phyloP scores from a whole-genome alignment of 2,329 filamentous ascomycete species.

The Amphichorda felina region DNA sequence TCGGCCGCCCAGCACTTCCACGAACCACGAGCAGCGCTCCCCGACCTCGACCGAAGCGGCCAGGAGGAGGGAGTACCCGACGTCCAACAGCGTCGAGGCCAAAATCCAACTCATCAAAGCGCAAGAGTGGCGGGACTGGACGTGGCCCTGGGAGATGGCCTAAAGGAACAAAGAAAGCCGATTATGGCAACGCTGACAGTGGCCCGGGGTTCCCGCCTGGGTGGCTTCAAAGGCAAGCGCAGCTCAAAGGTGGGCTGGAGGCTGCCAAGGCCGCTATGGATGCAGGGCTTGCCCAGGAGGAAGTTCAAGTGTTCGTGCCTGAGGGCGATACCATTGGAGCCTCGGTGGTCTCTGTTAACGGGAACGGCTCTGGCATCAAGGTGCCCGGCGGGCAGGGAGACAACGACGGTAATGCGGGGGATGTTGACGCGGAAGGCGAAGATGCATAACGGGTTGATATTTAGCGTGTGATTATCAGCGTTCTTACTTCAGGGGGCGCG shows the following conservation, averaged over 20 bases:
- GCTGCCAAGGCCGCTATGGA: not conserved
- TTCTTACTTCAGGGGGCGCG: no score
- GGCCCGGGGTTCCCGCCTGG: conserved; percentile 51
- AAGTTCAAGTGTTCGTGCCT: conserved; percentile 17
- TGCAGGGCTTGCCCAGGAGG: conserved; percentile 13
- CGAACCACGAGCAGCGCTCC: conserved; percentile 9
- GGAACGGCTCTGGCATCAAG: not conserved
- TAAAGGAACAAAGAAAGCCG: conserved; percentile 56
- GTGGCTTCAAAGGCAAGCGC: conserved; percentile 27
- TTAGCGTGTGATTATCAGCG: no score
- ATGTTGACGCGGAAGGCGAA: conserved; percentile 22
- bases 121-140: conserved; percentile 50
- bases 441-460: not conserved
- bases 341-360: not conserved
- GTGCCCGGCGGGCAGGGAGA: conserved; percentile 6
- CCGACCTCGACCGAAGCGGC: conserved; percentile 10
- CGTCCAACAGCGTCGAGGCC: conserved; percentile 22
- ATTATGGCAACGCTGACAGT: conserved; percentile 55
- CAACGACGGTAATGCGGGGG: conserved; percentile 9
- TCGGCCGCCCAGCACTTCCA: conserved; percentile 18
- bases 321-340: conserved; percentile 5
- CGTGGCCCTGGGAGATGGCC: conserved; percentile 55
- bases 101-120: conserved; percentile 28
- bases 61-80: conserved; percentile 7
- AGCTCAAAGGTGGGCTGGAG: not conserved